Evolutionary conservation across 176 grass and related monocot species (phyloP).

Genomic region (Avena atlantica): DNA sequence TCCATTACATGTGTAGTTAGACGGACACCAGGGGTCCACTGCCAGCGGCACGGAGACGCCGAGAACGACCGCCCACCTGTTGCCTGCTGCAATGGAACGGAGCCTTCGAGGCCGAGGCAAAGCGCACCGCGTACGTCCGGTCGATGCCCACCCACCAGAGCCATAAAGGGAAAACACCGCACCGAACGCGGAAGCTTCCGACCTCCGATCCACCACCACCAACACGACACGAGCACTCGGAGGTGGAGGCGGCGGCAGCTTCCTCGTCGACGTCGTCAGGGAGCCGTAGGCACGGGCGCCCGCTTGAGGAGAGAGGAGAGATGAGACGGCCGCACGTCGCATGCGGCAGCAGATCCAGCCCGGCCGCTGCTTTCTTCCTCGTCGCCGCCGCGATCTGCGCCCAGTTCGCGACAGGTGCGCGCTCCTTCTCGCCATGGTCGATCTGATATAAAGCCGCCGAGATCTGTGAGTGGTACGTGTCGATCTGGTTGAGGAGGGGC

Average conservation of each 20-base stretch:
- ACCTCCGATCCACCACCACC: slow-evolving; percentile 30
- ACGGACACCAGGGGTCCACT: too few relatives aligned
- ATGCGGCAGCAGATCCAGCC: slow-evolving; percentile 46
- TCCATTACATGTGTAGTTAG: too few relatives aligned
- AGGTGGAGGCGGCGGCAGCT: not conserved
- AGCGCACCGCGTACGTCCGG: not conserved
- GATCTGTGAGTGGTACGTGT: not conserved
- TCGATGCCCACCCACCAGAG: slow-evolving; percentile 5
- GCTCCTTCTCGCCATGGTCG: not conserved
- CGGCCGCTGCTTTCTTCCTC: slow-evolving; percentile 41
- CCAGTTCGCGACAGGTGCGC: slow-evolving; percentile 54
- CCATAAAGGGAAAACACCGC: not conserved
- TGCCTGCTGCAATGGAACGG: not conserved
- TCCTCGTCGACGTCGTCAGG: not conserved
- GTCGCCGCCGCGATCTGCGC: slow-evolving; percentile 47
- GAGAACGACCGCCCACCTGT: slow-evolving; percentile 45
- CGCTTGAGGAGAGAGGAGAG: slow-evolving; percentile 14
- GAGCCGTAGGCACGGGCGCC: not conserved
- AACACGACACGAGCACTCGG: not conserved
- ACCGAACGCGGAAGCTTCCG: slow-evolving; percentile 5
- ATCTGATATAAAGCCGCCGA: not conserved
- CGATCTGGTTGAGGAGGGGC: slow-evolving; percentile 25
- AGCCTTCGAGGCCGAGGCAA: slow-evolving; percentile 30
- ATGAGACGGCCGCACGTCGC: slow-evolving; percentile 48
- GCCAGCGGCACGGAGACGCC: slow-evolving; percentile 3